Percentiles rank a stretch among this genome's conserved stretches.
These are phyloP conservation scores for Phylloporus scabripes DNA, from an alignment of 768 basidiomycete species.

Conservation along the genomic window DNA sequence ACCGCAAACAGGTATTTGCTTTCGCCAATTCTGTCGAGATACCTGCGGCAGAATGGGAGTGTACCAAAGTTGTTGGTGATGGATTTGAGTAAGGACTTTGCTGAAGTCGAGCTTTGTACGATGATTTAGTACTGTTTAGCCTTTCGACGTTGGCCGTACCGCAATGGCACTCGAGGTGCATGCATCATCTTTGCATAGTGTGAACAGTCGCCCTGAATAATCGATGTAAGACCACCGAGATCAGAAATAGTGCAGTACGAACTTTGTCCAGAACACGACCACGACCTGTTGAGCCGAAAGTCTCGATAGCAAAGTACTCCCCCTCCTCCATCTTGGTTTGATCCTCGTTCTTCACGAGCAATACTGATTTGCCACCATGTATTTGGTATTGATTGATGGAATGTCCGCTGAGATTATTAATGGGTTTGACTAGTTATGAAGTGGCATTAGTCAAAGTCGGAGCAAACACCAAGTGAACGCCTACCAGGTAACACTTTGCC, in stretches of 20 bases:
- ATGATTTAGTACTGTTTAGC: neutral
- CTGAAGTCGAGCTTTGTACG: slow-evolving; percentile 66
- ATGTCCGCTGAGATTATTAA: slow-evolving; percentile 92
- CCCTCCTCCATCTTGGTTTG: slow-evolving; percentile 99
- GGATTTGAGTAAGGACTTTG: slow-evolving; percentile 77
- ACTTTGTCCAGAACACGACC: slow-evolving; percentile 84
- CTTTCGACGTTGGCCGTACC: slow-evolving; percentile 41
- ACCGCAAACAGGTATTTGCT: slow-evolving; percentile 91
- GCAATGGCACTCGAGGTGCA: slow-evolving; percentile 66
- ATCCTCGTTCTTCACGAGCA: slow-evolving; percentile 85
- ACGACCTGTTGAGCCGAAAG: slow-evolving; percentile 94
- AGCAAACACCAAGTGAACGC: neutral
- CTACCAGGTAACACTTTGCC: slow-evolving; percentile 78
- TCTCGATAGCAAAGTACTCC: slow-evolving; percentile 98
- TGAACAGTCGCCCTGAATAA: slow-evolving; percentile 76
- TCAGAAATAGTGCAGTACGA: slow-evolving; percentile 14
- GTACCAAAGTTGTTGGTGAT: slow-evolving; percentile 95
- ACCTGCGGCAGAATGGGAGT: slow-evolving; percentile 90
- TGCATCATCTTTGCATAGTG: slow-evolving; percentile 80
- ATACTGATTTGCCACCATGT: slow-evolving; percentile 90
- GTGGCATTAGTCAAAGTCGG: neutral
- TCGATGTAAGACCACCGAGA: slow-evolving; percentile 1
- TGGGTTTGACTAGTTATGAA: slow-evolving; percentile 73
- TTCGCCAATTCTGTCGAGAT: slow-evolving; percentile 89
- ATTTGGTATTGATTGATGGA: slow-evolving; percentile 87